Evolutionary conservation across 768 basidiomycete genomes (phyloP), one percentile per base, ranked within the genome.

Genomic region (Dioszegia aurantiaca): DNA sequence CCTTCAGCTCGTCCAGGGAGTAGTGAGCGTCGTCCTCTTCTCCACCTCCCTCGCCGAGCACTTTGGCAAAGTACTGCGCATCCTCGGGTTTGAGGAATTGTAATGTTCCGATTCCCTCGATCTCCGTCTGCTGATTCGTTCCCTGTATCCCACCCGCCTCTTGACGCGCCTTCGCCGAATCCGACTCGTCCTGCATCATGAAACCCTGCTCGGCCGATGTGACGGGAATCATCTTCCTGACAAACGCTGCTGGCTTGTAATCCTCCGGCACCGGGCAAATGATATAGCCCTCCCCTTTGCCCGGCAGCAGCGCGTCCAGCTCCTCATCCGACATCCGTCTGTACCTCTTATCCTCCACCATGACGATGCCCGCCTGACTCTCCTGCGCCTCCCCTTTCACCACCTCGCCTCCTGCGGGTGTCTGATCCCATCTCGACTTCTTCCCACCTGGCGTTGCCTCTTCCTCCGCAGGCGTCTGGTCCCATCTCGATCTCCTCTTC

Each of bases 61-160:
- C 92, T 77, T 97, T 95, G 52, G 91, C 87, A 64, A 99, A 98
- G 78, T 98, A 99, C 74, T 93, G 87, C 1, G 93, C 91, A 66
- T 99, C 95, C 78, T 99, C 95, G 0, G 90, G 83, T 78, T 99
- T 99, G 83, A 99, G 92, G 81, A 99, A 98, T 4, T 93, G 90
- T 44, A 99, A 83, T 64, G 87, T 90, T 30, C 95, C 95, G 42
- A 99, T 93, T 28, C 95, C 95, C 26, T 93, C 92, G 63, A 99
- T 98, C 74, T 99, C 94, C 2, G 94, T 97, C 8, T 93, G 93
- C 68, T 99, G 94, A 5, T 89, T 88, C 37, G 73, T 64, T 21
- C 88, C 89, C 44, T 65, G 65, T 46, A 94, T 86, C 45, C 93
- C 92, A 0, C 91, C 89, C 0, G 90, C 91, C 0, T 90, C 92